Conservation (phyloP, 257 asterid genomes). For the Phtheirospermum japonicum region DNA sequence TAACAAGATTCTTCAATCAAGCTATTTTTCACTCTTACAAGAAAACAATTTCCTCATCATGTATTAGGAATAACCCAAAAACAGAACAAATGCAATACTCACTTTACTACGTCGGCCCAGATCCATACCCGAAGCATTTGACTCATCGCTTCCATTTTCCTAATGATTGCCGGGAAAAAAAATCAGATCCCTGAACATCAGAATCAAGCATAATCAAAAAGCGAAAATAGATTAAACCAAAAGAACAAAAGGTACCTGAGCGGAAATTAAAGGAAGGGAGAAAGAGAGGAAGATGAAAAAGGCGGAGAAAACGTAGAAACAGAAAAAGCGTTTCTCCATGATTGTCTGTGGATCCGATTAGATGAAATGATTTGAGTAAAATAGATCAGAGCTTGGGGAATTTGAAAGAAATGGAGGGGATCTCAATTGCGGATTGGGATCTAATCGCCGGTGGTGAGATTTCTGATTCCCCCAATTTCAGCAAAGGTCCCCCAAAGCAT, state of each 20-base stretch:
- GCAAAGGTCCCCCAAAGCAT: conserved; percentile 22
- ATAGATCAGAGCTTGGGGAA: neutral
- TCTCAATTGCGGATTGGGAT: conserved; percentile 25
- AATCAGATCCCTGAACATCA: conserved; percentile 14
- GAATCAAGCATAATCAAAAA: conserved; percentile 8
- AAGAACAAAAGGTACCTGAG: conserved; percentile 30
- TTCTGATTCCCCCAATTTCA: conserved; percentile 19
- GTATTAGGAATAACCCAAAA: conserved; percentile 15
- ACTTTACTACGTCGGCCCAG: conserved; percentile 71
- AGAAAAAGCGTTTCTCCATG: conserved; percentile 20
- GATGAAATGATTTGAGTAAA: conserved; percentile 4
- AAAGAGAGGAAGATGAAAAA: conserved; percentile 22
- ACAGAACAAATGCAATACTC: conserved; percentile 26
- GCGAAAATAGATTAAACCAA: neutral
- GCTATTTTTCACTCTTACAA: conserved; percentile 3
- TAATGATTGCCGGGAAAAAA: conserved; percentile 16
- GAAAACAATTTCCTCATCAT: conserved; percentile 1
- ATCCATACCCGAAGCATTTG: conserved; percentile 37
- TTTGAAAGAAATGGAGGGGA: conserved; percentile 1
- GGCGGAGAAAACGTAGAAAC: conserved; percentile 21
- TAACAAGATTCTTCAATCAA: too few species aligned
- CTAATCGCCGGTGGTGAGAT: conserved; percentile 15
- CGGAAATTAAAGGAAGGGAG: conserved; percentile 23
- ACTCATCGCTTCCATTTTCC: conserved; percentile 42
- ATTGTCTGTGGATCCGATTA: neutral